Base-by-base conservation (phyloP, 192 early-diverging fungal genomes). In the Rhizoclosmatium sp. region DNA sequence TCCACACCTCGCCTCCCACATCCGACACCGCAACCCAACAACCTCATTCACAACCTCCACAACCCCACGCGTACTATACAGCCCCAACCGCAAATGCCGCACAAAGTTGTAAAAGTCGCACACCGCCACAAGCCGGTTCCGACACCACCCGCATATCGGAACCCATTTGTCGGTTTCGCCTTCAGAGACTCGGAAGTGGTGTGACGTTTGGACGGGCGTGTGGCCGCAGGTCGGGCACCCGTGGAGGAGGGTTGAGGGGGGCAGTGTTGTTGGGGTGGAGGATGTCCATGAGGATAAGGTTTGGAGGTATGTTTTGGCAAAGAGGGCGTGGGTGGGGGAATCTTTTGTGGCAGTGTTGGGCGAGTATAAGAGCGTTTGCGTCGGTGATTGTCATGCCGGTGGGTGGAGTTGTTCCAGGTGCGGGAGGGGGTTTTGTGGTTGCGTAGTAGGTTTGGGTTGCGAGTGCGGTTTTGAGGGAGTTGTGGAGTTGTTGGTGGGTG, bases 61-160 rank as follows among this genome's bases (percentile, higher is more conserved):
- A 42, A 90, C 87, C 0, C 87, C 83, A 58, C 95, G 89, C 66
- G 88, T 92, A n/a, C 90, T 89, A 83, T 94, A 98, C 46, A 95
- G 87, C 0, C 97, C 95, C 74, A 95, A 94, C 70, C 93, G 90
- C 56, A 98, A 85, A 71, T 98, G 94, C 45, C 95, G 91, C 54
- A 97, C 92, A 86, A 98, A 97, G 31, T 93, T 92, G 85, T 98
- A 99, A 80, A 99, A 99, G 76, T 99, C 98, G 78, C 95, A 95
- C 3, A 93, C 95, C 3, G 97, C 95, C 7, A 98, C 93, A 7
- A 99, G 74, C 16, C 97, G 87, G 85, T 96, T 96, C 41, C 95
- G 94, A 83, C 98, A 99, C 69, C 89, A 89, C 4, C 87, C 87
- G 79, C 89, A 90, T 12, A 90, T 87, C 4, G 89, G 85, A 49